phyloP scores from a whole-genome alignment of 75 land plant species.

The Selaginella tamariscina region DNA sequence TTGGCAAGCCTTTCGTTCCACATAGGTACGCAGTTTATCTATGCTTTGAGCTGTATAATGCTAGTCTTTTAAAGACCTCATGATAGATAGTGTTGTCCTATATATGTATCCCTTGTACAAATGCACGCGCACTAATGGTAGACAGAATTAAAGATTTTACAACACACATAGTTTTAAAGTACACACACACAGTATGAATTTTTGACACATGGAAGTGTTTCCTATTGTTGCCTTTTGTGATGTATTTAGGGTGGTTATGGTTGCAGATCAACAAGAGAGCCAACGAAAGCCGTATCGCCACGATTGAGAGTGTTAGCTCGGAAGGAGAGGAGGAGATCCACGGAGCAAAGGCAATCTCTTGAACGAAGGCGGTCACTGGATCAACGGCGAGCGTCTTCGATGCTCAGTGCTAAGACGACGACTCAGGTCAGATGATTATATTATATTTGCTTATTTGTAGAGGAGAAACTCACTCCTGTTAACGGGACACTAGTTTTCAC shows the following conservation, averaged over 20 bases:
- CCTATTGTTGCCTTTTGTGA: neutral
- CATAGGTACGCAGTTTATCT: constrained; percentile 34
- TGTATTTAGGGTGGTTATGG: neutral
- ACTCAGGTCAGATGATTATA: neutral
- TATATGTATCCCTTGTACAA: too few species aligned
- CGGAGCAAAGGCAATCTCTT: neutral
- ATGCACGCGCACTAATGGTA: too few species aligned
- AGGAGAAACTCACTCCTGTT: too few species aligned
- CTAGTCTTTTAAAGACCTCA: too few species aligned
- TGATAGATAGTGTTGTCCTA: too few species aligned
- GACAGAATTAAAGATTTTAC: too few species aligned
- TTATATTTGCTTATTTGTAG: too few species aligned
- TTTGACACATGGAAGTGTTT: too few species aligned
- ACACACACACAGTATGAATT: too few species aligned
- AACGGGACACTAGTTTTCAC: too few species aligned
- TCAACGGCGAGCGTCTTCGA: neutral
- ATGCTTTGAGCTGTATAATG: too few species aligned
- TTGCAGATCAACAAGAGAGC: constrained; percentile 54
- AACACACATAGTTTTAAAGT: too few species aligned
- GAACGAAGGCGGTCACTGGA: neutral
- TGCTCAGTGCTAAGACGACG: neutral
- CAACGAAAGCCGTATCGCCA: constrained; percentile 68
- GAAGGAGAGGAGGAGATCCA: neutral
- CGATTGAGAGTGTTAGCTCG: constrained; percentile 28
- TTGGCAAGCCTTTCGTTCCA: constrained; percentile 68